Conservation (phyloP, 2,329 filamentous ascomycete genomes). For the Beauveria scarabaeidicola region DNA sequence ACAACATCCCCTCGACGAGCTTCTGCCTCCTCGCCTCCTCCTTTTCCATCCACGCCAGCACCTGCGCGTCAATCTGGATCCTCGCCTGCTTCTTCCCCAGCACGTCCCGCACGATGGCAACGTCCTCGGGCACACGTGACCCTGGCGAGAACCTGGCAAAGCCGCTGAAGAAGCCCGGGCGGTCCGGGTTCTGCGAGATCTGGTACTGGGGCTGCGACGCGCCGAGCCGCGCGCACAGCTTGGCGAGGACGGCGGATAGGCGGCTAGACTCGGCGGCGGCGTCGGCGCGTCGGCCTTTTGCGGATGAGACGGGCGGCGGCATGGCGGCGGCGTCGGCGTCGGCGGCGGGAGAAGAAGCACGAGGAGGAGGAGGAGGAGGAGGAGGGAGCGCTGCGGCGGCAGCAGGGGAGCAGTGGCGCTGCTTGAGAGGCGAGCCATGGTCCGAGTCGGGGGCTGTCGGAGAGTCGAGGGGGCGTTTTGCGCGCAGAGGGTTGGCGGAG, state of each 20-base stretch:
- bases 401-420: background rate
- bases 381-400: background rate
- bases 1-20: background rate
- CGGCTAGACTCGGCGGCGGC: conserved; percentile 8
- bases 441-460: background rate
- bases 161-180: conserved; percentile 27
- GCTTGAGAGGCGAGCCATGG: background rate
- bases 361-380: background rate
- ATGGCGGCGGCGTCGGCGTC: background rate
- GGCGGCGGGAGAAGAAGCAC: background rate
- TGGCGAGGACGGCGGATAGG: conserved; percentile 21
- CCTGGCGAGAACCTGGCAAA: conserved; percentile 25
- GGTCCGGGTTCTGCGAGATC: conserved; percentile 16
- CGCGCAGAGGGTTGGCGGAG: background rate
- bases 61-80: conserved; percentile 29
- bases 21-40: conserved; percentile 14
- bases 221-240: conserved; percentile 26
- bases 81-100: conserved; percentile 27
- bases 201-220: conserved; percentile 27
- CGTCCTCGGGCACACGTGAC: conserved; percentile 20
- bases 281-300: conserved; percentile 5
- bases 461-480: background rate
- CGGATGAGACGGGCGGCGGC: background rate
- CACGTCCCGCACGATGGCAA: conserved; percentile 27
- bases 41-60: conserved; percentile 29